Evolutionary conservation across 148 eudicot species (phyloP), one percentile per base, ranked within the genome.

Genomic region (Hydrangea macrophylla): DNA sequence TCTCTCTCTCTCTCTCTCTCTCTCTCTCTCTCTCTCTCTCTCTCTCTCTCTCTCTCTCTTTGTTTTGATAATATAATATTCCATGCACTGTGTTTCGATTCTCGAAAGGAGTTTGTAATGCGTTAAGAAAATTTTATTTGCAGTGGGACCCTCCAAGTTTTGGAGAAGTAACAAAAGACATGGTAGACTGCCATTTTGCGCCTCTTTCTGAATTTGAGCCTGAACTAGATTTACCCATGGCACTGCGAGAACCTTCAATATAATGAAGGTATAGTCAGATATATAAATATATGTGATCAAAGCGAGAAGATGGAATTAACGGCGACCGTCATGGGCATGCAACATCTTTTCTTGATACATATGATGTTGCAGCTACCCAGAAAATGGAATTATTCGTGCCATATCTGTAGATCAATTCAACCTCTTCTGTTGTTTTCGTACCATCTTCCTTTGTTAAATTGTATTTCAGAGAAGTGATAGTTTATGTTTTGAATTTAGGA

Each of bases 141-240:
- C 88, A 94, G 98, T 93, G 96, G 98, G 85, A 81, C 59, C 94
- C 90, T 35, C 88, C 90, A 23, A 79, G 79, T 61, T 75, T 93
- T 56, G 83, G 69, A 77, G 92, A 86, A 8, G 95, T 90, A 28
- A 86, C 72, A 48, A 84, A 85, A 68, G 92, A 93, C 75, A 93
- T 93, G 95, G 92, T 93, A 31, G 95, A 83, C 72, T 62, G 61
- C 76, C 73, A 77, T 68, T 83, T 87, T 64, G 74, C 86, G 2
- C 98, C 97, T 5, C 84, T 88, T 3, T 67, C 79, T 62, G 88
- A 74, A 76, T 20, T 27, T 27, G 92, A 90, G 60, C 80, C 89
- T 22, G 98, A 93, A 74, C 78, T 94, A 10, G 82, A 88, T 69
- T 75, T 90, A 73, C 96, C 95, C 44, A 84, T 83, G n/a, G 70